Evolutionary conservation across 768 basidiomycete genomes (phyloP).

Genomic region (Crepidotus variabilis): DNA sequence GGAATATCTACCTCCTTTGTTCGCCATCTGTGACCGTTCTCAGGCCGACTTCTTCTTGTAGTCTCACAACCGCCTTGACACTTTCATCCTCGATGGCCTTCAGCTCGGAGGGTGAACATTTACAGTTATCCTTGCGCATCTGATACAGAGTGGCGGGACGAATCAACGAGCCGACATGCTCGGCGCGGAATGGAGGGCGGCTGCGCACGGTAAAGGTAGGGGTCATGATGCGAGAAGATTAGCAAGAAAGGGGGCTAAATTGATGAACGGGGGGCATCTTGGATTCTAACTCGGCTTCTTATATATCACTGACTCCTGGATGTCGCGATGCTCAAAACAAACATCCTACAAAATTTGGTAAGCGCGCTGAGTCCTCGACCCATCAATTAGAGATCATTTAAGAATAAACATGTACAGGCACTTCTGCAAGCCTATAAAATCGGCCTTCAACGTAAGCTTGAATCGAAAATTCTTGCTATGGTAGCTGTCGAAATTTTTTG

Average conservation of each 20-base stretch:
- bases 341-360: neutral
- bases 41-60: conserved; percentile 54
- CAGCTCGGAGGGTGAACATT: conserved; percentile 41
- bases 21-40: conserved; percentile 66
- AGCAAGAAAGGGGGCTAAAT: neutral
- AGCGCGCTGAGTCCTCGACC: neutral
- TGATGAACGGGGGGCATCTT: neutral
- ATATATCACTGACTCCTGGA: neutral
- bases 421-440: neutral
- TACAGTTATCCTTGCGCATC: conserved; percentile 39
- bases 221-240: conserved; percentile 10
- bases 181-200: conserved; percentile 42
- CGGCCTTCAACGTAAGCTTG: neutral
- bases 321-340: neutral
- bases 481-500: neutral
- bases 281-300: neutral
- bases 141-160: conserved; percentile 48
- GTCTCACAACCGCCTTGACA: conserved; percentile 45
- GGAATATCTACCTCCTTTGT: conserved; percentile 29
- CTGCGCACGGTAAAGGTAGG: conserved; percentile 21
- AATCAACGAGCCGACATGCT: conserved; percentile 61
- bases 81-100: conserved; percentile 47
- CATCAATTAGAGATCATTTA: neutral
- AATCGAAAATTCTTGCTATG: neutral
- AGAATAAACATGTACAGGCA: neutral